phyloP scores from a whole-genome alignment of 345 rosid species.

The Eutrema yunnanense region DNA sequence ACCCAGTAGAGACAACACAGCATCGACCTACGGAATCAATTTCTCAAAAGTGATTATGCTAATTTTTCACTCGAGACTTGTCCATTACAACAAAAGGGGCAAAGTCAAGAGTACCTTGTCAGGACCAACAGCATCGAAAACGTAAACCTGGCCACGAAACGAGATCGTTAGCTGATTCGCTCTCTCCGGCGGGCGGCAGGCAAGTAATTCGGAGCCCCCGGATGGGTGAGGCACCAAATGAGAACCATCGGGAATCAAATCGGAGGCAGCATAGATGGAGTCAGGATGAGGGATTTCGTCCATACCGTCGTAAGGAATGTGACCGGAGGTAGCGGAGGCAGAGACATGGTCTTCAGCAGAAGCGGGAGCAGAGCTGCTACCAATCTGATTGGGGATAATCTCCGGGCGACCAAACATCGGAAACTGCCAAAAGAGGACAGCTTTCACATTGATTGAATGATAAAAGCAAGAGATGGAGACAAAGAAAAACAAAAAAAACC shows the following conservation, averaged over 20 bases:
- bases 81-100: neutral
- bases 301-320: conserved; percentile 40
- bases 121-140: conserved; percentile 71
- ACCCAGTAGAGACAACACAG: conserved; percentile 69
- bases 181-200: conserved; percentile 18
- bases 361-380: conserved; percentile 34
- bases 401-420: conserved; percentile 61
- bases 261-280: conserved; percentile 36
- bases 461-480: neutral
- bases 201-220: conserved; percentile 21
- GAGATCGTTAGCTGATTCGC: conserved; percentile 63
- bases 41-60: neutral
- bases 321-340: conserved; percentile 37
- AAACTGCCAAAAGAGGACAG: conserved; percentile 15
- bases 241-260: conserved; percentile 27
- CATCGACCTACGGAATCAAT: conserved; percentile 54
- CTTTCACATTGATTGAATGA: conserved; percentile 12
- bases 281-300: conserved; percentile 52
- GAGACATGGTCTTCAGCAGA: conserved; percentile 37
- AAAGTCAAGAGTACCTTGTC: conserved; percentile 49
- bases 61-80: neutral
- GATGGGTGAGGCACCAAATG: conserved; percentile 38
- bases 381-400: conserved; percentile 45
- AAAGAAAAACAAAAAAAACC: neutral
- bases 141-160: conserved; percentile 88